Percentiles rank a stretch among this genome's conserved stretches.
Conservation (phyloP, 805 yeast species). For the Metschnikowia chrysomelidarum region DNA sequence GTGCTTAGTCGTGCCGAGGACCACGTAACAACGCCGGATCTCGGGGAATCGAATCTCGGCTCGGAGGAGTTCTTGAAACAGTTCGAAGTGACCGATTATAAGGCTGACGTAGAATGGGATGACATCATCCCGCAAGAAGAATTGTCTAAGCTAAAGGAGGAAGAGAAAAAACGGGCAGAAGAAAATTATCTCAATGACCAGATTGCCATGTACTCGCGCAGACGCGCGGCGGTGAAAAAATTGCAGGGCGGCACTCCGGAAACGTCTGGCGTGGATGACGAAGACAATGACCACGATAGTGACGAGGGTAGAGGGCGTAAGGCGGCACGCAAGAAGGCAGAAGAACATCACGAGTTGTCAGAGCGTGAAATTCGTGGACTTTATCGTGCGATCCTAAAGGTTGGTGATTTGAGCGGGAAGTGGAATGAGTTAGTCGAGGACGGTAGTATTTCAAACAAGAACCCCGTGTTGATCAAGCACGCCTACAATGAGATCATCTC, state of each 20-base stretch:
- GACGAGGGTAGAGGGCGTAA: conserved; percentile 28
- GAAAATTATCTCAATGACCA: conserved; percentile 87
- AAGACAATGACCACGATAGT: conserved; percentile 36
- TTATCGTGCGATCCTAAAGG: conserved; percentile 75
- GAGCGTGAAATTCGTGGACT: conserved; percentile 87
- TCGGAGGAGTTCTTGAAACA: conserved; percentile 97
- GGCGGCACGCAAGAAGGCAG: conserved; percentile 32
- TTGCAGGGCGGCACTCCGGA: conserved; percentile 38
- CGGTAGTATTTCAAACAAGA: conserved; percentile 82
- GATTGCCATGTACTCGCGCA: conserved; percentile 78
- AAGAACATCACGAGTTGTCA: conserved; percentile 51
- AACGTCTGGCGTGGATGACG: conserved; percentile 40
- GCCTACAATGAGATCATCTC: conserved; percentile 71
- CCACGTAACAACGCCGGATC: conserved; percentile 91
- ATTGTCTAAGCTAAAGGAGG: conserved; percentile 81
- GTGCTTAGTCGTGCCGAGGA: conserved; percentile 96
- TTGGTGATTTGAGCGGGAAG: conserved; percentile 72
- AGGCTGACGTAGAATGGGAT: conserved; percentile 98
- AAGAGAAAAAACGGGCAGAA: conserved; percentile 81
- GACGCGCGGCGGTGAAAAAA: conserved; percentile 69
- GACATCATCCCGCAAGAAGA: conserved; percentile 97
- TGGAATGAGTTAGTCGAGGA: conserved; percentile 89
- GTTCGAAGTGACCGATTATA: conserved; percentile 97
- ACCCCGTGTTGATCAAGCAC: conserved; percentile 72
- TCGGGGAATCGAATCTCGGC: conserved; percentile 96